Base-by-base conservation (phyloP, 352 stramenopile genomes). In the Elongisporangium anandrum region DNA sequence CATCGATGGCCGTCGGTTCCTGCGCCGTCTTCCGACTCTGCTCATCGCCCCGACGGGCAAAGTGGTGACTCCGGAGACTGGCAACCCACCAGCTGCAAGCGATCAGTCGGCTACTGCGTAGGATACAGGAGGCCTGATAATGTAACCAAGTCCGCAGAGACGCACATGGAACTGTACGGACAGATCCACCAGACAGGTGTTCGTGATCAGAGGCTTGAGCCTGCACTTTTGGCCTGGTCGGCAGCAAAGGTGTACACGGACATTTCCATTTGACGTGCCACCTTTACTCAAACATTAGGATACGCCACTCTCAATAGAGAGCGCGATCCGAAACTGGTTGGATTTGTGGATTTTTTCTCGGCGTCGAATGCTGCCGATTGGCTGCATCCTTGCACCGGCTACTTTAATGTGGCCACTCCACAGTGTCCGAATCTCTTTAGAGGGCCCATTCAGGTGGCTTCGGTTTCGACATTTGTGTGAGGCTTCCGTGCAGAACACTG, bases 41-140 rank as follows among this genome's bases (percentile, higher is more conserved):
- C 50, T 90, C 10, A 19, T 87, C 24, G 73, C 70, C 16, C 78
- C 78, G 19, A 74, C 65, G 24, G 77, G 81, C 6, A 72, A 80
- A 38, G 77, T 71, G 23, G 34, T 12, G n/a, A n/a, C n/a, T n/a
- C n/a, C n/a, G 34, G 34, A 45, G 34, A 17, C 34, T 16, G 34
- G 10, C 34, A 45, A 45, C 34, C 34, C 34, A 45, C 34, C 34
- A 45, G 34, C 34, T 45, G 34, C 34, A 7, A 45, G 34, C 34
- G 34, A 45, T 12, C 34, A 45, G 34, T 17, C 34, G 17, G 34
- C 17, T 9, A 45, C 34, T 17, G 34, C 34, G 2, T 45, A 45
- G 34, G 34, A 45, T 45, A 45, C 34, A 45, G 10, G 2, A 45
- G 34, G 34, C 17, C 34, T 45, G 34, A 45, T 45, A 45, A 15